Percentiles rank a stretch among this genome's conserved stretches.
phyloP scores from a whole-genome alignment of 2,329 filamentous ascomycete genomes.

The Sporothrix pallida region DNA sequence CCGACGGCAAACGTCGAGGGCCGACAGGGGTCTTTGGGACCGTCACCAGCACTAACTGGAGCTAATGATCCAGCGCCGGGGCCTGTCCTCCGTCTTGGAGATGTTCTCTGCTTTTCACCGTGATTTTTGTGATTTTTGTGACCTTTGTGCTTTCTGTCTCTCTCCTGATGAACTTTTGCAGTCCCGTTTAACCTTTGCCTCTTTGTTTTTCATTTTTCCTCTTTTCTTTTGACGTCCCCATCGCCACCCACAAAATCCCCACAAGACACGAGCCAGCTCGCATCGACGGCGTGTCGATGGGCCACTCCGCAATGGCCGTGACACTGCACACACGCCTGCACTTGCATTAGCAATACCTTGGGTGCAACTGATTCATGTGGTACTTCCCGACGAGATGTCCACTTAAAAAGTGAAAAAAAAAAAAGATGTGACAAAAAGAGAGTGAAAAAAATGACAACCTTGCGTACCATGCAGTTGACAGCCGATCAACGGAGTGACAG shows the following conservation, averaged over 20 bases:
- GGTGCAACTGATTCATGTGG: background rate
- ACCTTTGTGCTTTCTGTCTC: background rate
- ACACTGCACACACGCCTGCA: background rate
- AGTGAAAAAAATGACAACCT: too few relatives aligned
- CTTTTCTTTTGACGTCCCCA: background rate
- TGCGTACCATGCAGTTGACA: background rate
- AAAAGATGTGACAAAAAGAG: too few relatives aligned
- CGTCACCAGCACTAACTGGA: background rate
- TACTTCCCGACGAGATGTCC: background rate
- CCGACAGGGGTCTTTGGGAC: background rate
- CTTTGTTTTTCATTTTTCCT: background rate
- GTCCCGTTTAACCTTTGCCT: background rate
- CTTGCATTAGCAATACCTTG: background rate
- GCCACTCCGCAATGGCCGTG: background rate
- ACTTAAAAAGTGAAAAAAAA: too few relatives aligned
- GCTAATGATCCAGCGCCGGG: conserved; percentile 1
- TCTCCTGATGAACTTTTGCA: background rate
- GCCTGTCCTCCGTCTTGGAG: background rate
- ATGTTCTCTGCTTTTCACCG: background rate
- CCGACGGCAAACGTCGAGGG: background rate
- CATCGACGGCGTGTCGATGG: background rate
- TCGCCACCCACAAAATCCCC: background rate
- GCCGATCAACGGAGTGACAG: background rate
- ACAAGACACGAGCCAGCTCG: background rate
- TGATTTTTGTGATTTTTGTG: background rate